These are phyloP conservation scores for Helicostylum pulchrum DNA, from an alignment of 192 early-diverging fungal genomes.

Conservation along the genomic window DNA sequence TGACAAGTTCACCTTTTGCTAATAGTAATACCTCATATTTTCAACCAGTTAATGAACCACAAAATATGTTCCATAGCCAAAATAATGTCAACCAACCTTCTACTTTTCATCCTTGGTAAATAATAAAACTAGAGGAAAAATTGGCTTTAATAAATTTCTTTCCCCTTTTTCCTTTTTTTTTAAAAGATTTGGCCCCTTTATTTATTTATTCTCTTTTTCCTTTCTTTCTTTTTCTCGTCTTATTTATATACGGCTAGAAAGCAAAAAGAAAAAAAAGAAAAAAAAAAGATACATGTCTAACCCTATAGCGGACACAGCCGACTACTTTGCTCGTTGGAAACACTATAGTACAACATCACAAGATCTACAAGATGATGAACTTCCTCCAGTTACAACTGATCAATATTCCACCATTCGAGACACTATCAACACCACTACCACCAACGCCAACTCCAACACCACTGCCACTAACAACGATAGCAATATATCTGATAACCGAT, in stretches of 20 bases:
- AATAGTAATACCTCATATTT: background rate
- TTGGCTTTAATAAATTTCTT: background rate
- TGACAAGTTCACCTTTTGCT: background rate
- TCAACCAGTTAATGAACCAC: background rate
- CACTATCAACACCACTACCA: background rate
- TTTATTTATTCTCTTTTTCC: background rate
- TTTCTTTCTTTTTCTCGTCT: background rate
- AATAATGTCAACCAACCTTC: background rate
- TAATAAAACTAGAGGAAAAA: no score
- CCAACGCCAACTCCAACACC: background rate
- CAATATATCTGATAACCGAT: constrained; percentile 2
- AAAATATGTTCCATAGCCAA: background rate
- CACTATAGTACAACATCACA: background rate
- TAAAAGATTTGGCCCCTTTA: background rate
- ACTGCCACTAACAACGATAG: constrained; percentile 3
- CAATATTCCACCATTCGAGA: no score
- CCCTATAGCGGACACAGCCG: constrained; percentile 29
- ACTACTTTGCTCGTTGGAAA: constrained; percentile 25
- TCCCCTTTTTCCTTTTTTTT: background rate
- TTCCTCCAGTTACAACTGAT: background rate
- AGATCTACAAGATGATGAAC: background rate
- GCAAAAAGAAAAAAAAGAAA: background rate
- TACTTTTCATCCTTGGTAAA: background rate
- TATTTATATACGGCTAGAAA: background rate
- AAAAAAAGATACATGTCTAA: constrained; percentile 23